phyloP scores from a whole-genome alignment of 1,284 basidiomycete genomes.

The Fomitopsis palustris region DNA sequence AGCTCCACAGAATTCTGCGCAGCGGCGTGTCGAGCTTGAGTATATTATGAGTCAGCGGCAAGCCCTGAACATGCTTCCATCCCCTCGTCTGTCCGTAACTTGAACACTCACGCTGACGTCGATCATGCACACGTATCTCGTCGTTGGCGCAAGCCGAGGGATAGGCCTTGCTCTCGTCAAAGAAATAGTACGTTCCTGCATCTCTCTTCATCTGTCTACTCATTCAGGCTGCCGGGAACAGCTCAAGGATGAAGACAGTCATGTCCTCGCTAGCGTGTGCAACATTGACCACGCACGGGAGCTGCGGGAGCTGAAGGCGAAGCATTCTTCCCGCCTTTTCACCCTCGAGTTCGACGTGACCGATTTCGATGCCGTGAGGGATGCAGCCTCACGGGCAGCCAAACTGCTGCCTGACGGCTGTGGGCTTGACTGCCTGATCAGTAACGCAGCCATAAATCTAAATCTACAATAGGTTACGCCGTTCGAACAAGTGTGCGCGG shows the following conservation, averaged over 20 bases:
- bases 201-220: too few species aligned
- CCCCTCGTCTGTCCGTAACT: too few species aligned
- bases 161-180: neutral
- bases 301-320: neutral
- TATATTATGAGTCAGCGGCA: too few species aligned
- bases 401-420: neutral
- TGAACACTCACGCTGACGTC: too few species aligned
- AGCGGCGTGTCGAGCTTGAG: too few species aligned
- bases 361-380: neutral
- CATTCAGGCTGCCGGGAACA: too few species aligned
- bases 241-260: neutral
- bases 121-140: neutral
- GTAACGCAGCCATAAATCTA: neutral
- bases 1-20: too few species aligned
- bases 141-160: neutral
- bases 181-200: neutral
- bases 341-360: neutral
- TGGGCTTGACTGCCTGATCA: constrained; percentile 1
- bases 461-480: neutral
- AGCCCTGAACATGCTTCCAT: too few species aligned
- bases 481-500: constrained; percentile 1
- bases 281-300: neutral
- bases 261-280: neutral
- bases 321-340: neutral
- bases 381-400: neutral